Base-by-base conservation (phyloP, 139 green algal genomes). In the Coelastrella sp. region DNA sequence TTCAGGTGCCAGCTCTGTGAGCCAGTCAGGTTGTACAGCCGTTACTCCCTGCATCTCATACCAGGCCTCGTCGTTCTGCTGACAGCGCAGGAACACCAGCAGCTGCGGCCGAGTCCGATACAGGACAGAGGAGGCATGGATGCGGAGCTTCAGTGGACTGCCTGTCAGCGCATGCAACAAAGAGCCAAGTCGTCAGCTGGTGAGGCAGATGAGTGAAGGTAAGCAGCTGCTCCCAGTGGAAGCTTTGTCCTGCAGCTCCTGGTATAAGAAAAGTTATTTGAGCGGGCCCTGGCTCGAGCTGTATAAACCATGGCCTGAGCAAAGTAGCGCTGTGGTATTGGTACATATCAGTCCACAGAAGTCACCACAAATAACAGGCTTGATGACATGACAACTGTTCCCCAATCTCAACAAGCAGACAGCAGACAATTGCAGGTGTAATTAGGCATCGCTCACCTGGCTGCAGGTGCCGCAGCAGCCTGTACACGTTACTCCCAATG, bases 41-140 rank as follows among this genome's bases (percentile, higher is more conserved):
- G 92, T 94, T 3, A 99, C 95, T 5, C 96, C 95, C 82, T 94
- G 91, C 95, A 97, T 97, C 89, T 97, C 94, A 57, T 93, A 95
- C 93, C 91, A 95, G 27, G 95, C 95, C 81, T 90, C 89, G 73
- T 93, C 90, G 22, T 79, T 94, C 92, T 97, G 96, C 88, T 97
- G 92, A 59, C 73, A 92, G 11, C 87, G 61, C 76, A 80, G 79
- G 65, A 91, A 91, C 57, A 91, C 27, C 78, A 91, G 20, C 12
- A 91, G 79, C 65, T 80, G 63, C 8, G 87, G 78, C 60, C 63
- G 87, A 56, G 70, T 79, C 20, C 80, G 81, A 20, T 17, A 49
- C 59, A 94, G 85, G 66, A 93, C 89, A 7, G 84, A 92, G 11
- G 61, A 78, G 4, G 87, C 14, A 82, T 93, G 92, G 7, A 95